Evolutionary conservation across 2,329 filamentous ascomycete species (phyloP), one percentile per base, ranked within the genome.

Genomic region (Lasiodiplodia sp.): DNA sequence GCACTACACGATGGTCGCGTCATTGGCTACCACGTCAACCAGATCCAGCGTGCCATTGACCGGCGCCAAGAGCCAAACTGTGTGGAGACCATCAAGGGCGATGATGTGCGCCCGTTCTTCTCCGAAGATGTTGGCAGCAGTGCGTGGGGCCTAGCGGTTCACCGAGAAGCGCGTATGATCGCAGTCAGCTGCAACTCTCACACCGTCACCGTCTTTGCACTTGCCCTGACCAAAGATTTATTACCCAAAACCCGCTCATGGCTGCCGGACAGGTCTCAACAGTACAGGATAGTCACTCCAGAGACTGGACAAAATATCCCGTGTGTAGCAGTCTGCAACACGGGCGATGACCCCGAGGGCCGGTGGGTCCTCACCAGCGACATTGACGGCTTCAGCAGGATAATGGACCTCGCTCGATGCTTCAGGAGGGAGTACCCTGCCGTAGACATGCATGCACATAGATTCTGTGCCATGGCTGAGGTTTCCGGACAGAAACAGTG

Each of bases 111-210:
- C 74, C 82, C 83, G 0, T 92, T 97, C 75, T 92, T 97, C 68
- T 87, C 89, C 69, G 87, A 91, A 47, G 94, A 92, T 75, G 93
- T 97, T 2, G 87, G 88, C 1, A 82, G 81, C 28, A 95, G 92
- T 69, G 95, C 94, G 2, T 99, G 96, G 96, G 96, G 95, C 0
- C 80, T 97, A 58, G 91, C 93, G 8, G 86, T 97, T 12, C 95
- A 98, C 77, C 86, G 88, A 70, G 83, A 90, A 71, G 93, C 92
- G n/a, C 89, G 94, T 0, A 83, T 97, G 70, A 91, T 99, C 71
- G 96, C 95, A 0, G 90, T 96, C 49, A 92, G 92, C 73, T 90
- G 92, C 0, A 99, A 99, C 76, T 87, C 85, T 0, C 82, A 84
- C 25, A 75, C 82, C 18, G 85, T 92, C 34, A 86, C 83, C 3